Evolutionary conservation across 2,329 filamentous ascomycete species (phyloP).

Genomic region (Colletotrichum orchidophilum): DNA sequence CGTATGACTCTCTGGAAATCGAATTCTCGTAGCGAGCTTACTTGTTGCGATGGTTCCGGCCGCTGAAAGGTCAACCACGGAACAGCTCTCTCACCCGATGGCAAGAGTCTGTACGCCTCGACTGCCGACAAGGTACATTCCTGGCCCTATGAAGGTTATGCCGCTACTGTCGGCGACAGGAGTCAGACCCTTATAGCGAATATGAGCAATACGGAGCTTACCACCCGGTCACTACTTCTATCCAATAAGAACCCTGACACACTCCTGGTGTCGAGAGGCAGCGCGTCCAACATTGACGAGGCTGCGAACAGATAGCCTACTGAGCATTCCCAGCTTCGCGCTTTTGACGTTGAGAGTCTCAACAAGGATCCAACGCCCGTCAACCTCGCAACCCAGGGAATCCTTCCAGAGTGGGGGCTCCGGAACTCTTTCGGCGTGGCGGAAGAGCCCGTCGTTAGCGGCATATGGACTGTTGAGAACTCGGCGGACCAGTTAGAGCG

Average conservation of each 20-base stretch:
- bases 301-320: conserved; percentile 55
- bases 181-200: conserved; percentile 61
- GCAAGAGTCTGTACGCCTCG: conserved; percentile 61
- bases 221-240: conserved; percentile 69
- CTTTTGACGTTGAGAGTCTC: conserved; percentile 46
- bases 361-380: conserved; percentile 27
- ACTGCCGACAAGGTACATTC: conserved; percentile 61
- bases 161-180: conserved; percentile 51
- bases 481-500: conserved; percentile 69
- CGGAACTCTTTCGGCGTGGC: conserved; percentile 75
- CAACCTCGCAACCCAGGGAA: conserved; percentile 57
- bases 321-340: conserved; percentile 70
- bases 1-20: neutral
- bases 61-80: conserved; percentile 57
- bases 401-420: conserved; percentile 69
- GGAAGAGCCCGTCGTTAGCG: conserved; percentile 61
- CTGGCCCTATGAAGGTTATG: conserved; percentile 66
- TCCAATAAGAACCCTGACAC: conserved; percentile 59
- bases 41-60: neutral
- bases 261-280: conserved; percentile 71
- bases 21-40: neutral
- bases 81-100: conserved; percentile 45
- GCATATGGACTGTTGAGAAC: conserved; percentile 71
- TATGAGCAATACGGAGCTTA: conserved; percentile 67
- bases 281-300: conserved; percentile 65